These are phyloP conservation scores for Aspergillus caelatus DNA, from an alignment of 2,329 filamentous ascomycete species.

Conservation along the genomic window DNA sequence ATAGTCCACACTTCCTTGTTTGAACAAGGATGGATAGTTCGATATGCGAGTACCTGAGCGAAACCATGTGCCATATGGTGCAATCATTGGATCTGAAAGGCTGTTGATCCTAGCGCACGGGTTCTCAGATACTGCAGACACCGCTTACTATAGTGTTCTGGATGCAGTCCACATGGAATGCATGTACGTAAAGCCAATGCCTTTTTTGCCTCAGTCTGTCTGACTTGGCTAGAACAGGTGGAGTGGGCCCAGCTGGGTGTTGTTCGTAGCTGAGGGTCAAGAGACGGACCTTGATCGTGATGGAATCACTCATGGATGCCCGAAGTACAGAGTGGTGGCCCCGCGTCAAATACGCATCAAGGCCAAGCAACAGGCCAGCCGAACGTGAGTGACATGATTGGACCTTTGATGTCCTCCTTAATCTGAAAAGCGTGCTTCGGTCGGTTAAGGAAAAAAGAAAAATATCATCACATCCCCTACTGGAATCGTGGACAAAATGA, in stretches of 20 bases:
- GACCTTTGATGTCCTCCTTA: constrained; percentile 4
- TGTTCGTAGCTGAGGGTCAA: not conserved
- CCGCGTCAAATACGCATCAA: constrained; percentile 11
- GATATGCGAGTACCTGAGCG: not conserved
- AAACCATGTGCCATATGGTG: constrained; percentile 13
- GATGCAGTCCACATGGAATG: constrained; percentile 16
- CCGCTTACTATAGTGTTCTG: not conserved
- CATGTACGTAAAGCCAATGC: constrained; percentile 16
- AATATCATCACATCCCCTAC: constrained; percentile 1
- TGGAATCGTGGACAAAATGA: not conserved
- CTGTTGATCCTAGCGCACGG: constrained; percentile 18
- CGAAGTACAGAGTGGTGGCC: constrained; percentile 13
- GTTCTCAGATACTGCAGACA: constrained; percentile 11
- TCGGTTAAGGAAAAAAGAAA: constrained; percentile 20
- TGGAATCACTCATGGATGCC: constrained; percentile 17
- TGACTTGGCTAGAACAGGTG: constrained; percentile 9
- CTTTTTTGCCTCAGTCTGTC: constrained; percentile 5
- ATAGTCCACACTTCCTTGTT: not conserved
- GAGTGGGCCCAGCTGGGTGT: not conserved
- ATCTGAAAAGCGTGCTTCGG: constrained; percentile 24
- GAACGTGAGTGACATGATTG: constrained; percentile 14
- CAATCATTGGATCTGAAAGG: constrained; percentile 18
- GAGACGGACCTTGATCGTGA: not conserved
- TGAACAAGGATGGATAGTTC: not conserved
- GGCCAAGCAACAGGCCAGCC: constrained; percentile 21